A percentile compares a stretch with the other conserved stretches of the same genome.
Conservation (phyloP, 495 filamentous ascomycete genomes). For the Neurospora intermedia region DNA sequence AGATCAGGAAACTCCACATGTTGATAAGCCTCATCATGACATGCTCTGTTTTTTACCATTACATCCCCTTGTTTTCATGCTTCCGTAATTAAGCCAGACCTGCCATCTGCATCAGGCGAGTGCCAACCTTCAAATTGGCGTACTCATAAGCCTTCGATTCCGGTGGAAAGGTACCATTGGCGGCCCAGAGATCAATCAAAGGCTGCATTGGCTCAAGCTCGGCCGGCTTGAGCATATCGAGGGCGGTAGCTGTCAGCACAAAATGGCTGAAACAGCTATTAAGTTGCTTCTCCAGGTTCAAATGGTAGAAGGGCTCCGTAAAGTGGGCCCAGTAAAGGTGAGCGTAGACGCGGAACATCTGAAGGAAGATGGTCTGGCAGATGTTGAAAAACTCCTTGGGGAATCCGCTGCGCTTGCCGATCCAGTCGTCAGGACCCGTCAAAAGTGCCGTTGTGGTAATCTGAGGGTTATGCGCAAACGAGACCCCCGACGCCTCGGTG, state of each 20-base stretch:
- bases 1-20: background rate
- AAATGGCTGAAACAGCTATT: conserved; percentile 97
- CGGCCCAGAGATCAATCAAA: conserved; percentile 79
- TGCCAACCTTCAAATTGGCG: conserved; percentile 40
- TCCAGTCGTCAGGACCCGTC: conserved; percentile 54
- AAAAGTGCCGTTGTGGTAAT: conserved; percentile 51
- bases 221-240: conserved; percentile 68
- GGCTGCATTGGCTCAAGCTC: conserved; percentile 92
- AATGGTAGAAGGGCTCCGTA: conserved; percentile 71
- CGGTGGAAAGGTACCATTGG: conserved; percentile 69
- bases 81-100: conserved; percentile 17
- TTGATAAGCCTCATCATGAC: background rate
- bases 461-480: conserved; percentile 44
- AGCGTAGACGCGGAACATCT: conserved; percentile 95
- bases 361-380: conserved; percentile 82
- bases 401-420: conserved; percentile 82
- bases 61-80: background rate
- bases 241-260: conserved; percentile 74
- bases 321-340: conserved; percentile 84
- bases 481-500: conserved; percentile 51
- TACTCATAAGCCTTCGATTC: conserved; percentile 51
- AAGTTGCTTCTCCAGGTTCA: conserved; percentile 72
- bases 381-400: conserved; percentile 76
- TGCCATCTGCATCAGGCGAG: conserved; percentile 32
- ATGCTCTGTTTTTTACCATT: background rate